phyloP scores from a whole-genome alignment of 1,284 basidiomycete species.

The Veloboletus limbatus region DNA sequence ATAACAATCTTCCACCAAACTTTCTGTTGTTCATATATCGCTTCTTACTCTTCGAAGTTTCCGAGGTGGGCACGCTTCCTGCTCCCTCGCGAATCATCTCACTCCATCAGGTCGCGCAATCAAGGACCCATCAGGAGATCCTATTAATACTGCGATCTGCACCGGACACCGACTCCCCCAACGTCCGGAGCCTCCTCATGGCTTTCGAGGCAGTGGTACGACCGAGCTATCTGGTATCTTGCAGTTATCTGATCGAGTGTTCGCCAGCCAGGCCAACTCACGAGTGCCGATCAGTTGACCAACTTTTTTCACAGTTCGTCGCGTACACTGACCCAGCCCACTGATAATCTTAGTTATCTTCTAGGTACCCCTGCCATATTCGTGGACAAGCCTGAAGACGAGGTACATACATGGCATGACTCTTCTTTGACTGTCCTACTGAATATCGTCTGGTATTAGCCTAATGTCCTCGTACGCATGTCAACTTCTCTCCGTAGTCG shows the following conservation, averaged over 20 bases:
- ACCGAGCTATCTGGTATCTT: not conserved
- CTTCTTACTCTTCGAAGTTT: slow-evolving; percentile 58
- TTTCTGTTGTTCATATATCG: slow-evolving; percentile 65
- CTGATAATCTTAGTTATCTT: slow-evolving; percentile 6
- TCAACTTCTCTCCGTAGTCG: not conserved
- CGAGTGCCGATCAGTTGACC: slow-evolving; percentile 54
- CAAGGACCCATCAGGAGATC: slow-evolving; percentile 40
- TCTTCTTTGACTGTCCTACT: slow-evolving; percentile 1
- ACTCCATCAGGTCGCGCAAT: slow-evolving; percentile 37
- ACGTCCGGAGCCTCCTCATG: slow-evolving; percentile 34
- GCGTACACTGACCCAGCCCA: not conserved
- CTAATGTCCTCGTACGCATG: slow-evolving; percentile 30
- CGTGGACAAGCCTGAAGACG: slow-evolving; percentile 49
- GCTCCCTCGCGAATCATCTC: not conserved
- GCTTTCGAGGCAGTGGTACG: slow-evolving; percentile 47
- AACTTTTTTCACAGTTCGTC: slow-evolving; percentile 61
- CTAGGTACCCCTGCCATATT: slow-evolving; percentile 53
- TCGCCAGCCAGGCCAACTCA: slow-evolving; percentile 46
- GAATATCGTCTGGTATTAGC: slow-evolving; percentile 13
- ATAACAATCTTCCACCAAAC: slow-evolving; percentile 47
- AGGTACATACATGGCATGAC: slow-evolving; percentile 32
- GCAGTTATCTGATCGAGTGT: slow-evolving; percentile 15
- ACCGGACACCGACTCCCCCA: slow-evolving; percentile 23
- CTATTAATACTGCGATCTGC: slow-evolving; percentile 31
- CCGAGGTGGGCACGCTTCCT: slow-evolving; percentile 37